phyloP scores from a whole-genome alignment of 352 stramenopile species.

The Chrysophaeum taylorii region DNA sequence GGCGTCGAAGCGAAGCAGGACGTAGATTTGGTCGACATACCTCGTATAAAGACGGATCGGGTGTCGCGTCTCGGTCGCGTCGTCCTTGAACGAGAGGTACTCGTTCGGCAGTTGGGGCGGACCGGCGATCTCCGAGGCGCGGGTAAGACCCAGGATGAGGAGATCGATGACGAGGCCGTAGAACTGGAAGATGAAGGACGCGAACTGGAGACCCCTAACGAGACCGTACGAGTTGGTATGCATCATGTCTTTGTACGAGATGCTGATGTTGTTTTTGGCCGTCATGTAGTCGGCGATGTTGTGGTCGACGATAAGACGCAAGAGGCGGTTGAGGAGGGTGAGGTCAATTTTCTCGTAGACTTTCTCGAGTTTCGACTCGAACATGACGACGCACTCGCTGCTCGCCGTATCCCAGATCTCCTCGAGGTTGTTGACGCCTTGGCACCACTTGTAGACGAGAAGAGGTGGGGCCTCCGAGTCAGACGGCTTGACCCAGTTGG shows the following conservation, averaged over 20 bases:
- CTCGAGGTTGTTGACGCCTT: constrained; percentile 98
- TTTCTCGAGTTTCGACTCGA: constrained; percentile 97
- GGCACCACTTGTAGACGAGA: constrained; percentile 99
- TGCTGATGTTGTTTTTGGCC: constrained; percentile 98
- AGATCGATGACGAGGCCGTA: constrained; percentile 98
- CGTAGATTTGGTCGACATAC: constrained; percentile 99
- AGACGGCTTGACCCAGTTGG: constrained; percentile 97
- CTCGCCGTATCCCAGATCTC: constrained; percentile 92
- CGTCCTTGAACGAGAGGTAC: constrained; percentile 95
- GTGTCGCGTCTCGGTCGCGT: constrained; percentile 87
- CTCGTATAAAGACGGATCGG: constrained; percentile 98
- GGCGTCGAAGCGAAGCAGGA: constrained; percentile 95
- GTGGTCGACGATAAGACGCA: constrained; percentile 98
- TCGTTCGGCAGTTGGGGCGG: constrained; percentile 93
- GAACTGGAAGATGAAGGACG: constrained; percentile 83
- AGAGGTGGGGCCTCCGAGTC: constrained; percentile 96
- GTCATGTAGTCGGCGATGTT: constrained; percentile 99
- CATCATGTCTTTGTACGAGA: constrained; percentile 98
- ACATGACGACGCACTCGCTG: constrained; percentile 95
- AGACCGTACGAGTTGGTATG: constrained; percentile 99
- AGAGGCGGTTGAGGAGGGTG: constrained; percentile 91
- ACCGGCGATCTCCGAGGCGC: constrained; percentile 94
- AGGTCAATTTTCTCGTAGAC: constrained; percentile 99
- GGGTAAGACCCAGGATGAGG: constrained; percentile 88
- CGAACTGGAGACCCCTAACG: constrained; percentile 95